phyloP scores from a whole-genome alignment of 768 basidiomycete species.

The Leucocoprinus sp. region DNA sequence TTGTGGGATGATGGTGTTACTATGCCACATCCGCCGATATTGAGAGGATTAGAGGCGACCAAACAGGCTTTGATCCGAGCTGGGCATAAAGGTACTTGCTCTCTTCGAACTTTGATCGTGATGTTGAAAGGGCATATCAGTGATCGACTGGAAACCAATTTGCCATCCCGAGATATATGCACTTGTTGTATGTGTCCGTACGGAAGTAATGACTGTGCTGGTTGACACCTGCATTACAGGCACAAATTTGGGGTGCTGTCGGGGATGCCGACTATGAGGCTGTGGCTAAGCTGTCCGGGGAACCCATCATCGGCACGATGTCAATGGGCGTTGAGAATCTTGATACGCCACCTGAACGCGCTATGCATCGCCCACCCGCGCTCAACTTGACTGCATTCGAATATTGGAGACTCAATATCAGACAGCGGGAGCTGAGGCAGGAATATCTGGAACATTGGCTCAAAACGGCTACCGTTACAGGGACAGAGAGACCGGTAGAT shows the following conservation, averaged over 20 bases:
- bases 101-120: background rate
- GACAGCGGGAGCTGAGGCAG: slow-evolving; percentile 39
- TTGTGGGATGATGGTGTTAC: slow-evolving; percentile 58
- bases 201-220: background rate
- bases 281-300: slow-evolving; percentile 33
- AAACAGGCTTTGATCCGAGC: slow-evolving; percentile 48
- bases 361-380: slow-evolving; percentile 19
- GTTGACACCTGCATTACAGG: slow-evolving; percentile 17
- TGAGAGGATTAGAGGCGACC: slow-evolving; percentile 46
- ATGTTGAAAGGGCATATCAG: slow-evolving; percentile 23
- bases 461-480: slow-evolving; percentile 38
- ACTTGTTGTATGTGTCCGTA: slow-evolving; percentile 18
- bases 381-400: slow-evolving; percentile 41
- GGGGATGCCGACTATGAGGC: slow-evolving; percentile 37
- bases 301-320: slow-evolving; percentile 50
- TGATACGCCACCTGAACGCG: slow-evolving; percentile 6
- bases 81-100: slow-evolving; percentile 51
- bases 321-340: slow-evolving; percentile 18
- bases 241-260: slow-evolving; percentile 37
- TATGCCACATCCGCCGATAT: slow-evolving; percentile 56
- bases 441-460: slow-evolving; percentile 60
- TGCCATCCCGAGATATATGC: slow-evolving; percentile 41
- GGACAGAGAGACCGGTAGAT: slow-evolving; percentile 68
- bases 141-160: slow-evolving; percentile 60
- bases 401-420: slow-evolving; percentile 61